phyloP scores from a whole-genome alignment of 1,139 yeast species.

The Taphrina sp. region DNA sequence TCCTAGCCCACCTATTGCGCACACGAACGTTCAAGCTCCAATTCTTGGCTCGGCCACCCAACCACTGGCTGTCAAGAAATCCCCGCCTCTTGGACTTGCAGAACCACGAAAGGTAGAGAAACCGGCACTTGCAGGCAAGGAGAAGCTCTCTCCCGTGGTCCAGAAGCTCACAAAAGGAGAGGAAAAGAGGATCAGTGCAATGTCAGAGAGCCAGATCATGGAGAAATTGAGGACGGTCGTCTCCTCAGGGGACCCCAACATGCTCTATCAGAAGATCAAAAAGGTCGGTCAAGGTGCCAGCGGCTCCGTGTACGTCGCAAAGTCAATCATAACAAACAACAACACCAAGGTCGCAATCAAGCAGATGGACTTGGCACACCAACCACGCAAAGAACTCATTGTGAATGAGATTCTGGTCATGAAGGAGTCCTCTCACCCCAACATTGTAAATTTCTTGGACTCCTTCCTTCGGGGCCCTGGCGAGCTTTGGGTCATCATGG shows the following conservation, averaged over 20 bases:
- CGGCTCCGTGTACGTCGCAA: constrained; percentile 91
- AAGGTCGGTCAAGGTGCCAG: constrained; percentile 99
- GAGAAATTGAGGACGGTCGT: constrained; percentile 82
- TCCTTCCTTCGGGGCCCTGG: constrained; percentile 62
- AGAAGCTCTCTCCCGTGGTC: constrained; percentile 27
- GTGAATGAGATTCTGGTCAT: constrained; percentile 90
- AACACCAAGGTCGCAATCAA: constrained; percentile 66
- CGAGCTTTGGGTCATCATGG: constrained; percentile 92
- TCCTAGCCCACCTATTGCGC: constrained; percentile 37
- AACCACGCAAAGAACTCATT: constrained; percentile 92
- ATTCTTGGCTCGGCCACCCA: background rate
- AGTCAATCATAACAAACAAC: constrained; percentile 40
- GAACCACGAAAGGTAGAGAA: background rate
- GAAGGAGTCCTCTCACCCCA: constrained; percentile 87
- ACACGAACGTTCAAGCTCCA: constrained; percentile 1
- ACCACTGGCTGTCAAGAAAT: constrained; percentile 9
- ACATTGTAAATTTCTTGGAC: constrained; percentile 88
- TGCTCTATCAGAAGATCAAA: constrained; percentile 79
- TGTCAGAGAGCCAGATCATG: constrained; percentile 84
- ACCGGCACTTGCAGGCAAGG: constrained; percentile 26
- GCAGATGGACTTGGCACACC: constrained; percentile 89
- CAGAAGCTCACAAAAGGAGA: constrained; percentile 43
- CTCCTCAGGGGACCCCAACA: constrained; percentile 75
- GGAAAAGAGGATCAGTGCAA: constrained; percentile 65
- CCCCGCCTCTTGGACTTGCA: background rate